These are phyloP conservation scores for Rhizopogon rudus DNA, from an alignment of 768 basidiomycete genomes.

Conservation along the genomic window DNA sequence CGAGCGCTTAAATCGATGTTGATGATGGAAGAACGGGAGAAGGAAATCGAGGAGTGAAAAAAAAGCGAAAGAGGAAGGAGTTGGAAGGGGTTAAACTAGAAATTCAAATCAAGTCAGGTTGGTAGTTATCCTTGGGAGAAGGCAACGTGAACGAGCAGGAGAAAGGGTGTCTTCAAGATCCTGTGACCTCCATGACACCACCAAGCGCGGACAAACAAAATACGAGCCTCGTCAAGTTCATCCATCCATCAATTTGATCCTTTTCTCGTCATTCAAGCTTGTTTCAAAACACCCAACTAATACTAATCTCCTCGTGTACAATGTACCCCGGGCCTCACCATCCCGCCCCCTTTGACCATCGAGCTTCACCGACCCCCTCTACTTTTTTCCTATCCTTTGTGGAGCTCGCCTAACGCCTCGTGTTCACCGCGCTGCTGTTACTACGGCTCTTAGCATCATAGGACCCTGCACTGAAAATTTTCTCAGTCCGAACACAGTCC, in stretches of 20 bases:
- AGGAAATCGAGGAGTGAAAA: conserved; percentile 1
- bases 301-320: too few relatives aligned
- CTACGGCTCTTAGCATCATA: conserved; percentile 3
- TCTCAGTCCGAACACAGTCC: neutral
- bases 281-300: too few relatives aligned
- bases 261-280: too few relatives aligned
- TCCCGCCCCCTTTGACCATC: too few relatives aligned
- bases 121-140: conserved; percentile 1
- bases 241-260: neutral
- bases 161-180: conserved; percentile 21
- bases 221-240: conserved; percentile 11
- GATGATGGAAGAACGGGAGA: conserved; percentile 4
- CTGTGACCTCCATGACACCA: conserved; percentile 27
- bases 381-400: too few relatives aligned
- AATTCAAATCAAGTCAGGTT: conserved; percentile 7
- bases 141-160: conserved; percentile 17
- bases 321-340: too few relatives aligned
- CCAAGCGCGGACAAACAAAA: conserved; percentile 24
- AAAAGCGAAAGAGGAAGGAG: neutral
- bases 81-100: conserved; percentile 1
- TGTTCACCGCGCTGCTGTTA: neutral
- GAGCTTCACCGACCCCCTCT: too few relatives aligned
- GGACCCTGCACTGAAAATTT: neutral
- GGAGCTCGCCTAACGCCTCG: neutral
- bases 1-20: conserved; percentile 9